Evolutionary conservation across 2,329 filamentous ascomycete genomes (phyloP).

Genomic region (Metarhizium robertsii): DNA sequence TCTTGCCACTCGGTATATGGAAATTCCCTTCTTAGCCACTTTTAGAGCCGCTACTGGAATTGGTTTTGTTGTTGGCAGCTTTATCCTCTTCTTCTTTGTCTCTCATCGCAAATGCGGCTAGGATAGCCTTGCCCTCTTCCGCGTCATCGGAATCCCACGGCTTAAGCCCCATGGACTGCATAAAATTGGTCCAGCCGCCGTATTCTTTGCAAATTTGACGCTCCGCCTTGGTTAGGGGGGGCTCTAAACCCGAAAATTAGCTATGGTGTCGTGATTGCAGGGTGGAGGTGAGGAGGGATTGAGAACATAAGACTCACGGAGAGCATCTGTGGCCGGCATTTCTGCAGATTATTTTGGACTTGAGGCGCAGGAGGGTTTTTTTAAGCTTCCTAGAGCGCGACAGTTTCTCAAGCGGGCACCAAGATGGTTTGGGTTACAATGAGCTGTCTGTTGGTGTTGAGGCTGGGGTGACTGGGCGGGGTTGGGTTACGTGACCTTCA

Average conservation of each 20-base stretch:
- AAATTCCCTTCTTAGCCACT: neutral
- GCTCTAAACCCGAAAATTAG: neutral
- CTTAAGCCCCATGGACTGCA: conserved; percentile 1
- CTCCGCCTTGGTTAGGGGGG: neutral
- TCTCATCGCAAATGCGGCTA: neutral
- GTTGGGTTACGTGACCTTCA: too few species aligned
- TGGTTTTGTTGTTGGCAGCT: neutral
- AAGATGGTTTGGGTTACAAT: too few species aligned
- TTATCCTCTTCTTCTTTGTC: neutral
- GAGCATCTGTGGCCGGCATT: neutral
- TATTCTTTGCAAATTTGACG: conserved; percentile 1
- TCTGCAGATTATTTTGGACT: neutral
- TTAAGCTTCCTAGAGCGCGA: too few species aligned
- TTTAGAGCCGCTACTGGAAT: neutral
- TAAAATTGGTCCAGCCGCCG: conserved; percentile 5
- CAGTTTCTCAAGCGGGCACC: too few species aligned
- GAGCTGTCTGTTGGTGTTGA: too few species aligned
- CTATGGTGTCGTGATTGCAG: neutral
- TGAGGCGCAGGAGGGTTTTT: too few species aligned
- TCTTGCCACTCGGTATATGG: too few species aligned
- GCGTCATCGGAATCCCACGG: neutral
- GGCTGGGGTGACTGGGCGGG: too few species aligned
- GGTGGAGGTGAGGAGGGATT: neutral
- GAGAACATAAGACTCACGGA: neutral
- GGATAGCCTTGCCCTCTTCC: conserved; percentile 3